Base-by-base conservation (phyloP, 805 yeast species). In the Hanseniaspora guilliermondii region DNA sequence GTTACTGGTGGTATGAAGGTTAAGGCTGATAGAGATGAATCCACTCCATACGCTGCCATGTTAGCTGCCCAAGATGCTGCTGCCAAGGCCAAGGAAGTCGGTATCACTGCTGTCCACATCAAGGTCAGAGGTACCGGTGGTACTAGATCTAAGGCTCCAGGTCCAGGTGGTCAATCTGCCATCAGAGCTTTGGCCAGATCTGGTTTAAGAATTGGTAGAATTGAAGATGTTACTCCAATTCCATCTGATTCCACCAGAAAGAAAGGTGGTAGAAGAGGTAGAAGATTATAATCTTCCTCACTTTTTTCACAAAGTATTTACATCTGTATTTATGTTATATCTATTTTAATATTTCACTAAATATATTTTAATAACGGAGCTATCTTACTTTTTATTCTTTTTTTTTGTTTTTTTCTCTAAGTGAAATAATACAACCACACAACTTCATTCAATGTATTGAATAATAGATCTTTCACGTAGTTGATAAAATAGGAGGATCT, bases 191-290 rank as follows among this genome's bases (percentile, higher is more conserved):
- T 91, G 71, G 97, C 99, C 71, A 89, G 99, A 84, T 88, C 97
- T 65, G 99, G 99, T 75, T 82, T 93, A 77, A 89, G 95, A 84
- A 93, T 93, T 66, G 99, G 99, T 70, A 88, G 99, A 79, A 93
- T 93, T 69, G 99, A 94, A 82, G 99, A 93, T 76, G 98, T 93
- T 67, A 93, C 99, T 68, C 98, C 98, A 76, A 89, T 93, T 70
- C 99, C 99, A 76, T 93, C 98, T 67, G 99, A 93, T 78, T 89
- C 97, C 70, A 94, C 98, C 76, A 93, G 99, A 85, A 87, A 91
- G 87, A 94, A 93, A 95, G 98, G 98, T 87, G 99, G 99, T 87
- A 93, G 98, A 83, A 89, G 99, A 84, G 99, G 99, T 91, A 91
- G 98, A 85, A 88, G 99, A 86, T 85, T 89, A 78, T 87, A 76